A percentile compares a stretch with the other conserved stretches of the same genome.
Conservation (phyloP, 805 yeast genomes). For the Kodamaea jinghongensis region DNA sequence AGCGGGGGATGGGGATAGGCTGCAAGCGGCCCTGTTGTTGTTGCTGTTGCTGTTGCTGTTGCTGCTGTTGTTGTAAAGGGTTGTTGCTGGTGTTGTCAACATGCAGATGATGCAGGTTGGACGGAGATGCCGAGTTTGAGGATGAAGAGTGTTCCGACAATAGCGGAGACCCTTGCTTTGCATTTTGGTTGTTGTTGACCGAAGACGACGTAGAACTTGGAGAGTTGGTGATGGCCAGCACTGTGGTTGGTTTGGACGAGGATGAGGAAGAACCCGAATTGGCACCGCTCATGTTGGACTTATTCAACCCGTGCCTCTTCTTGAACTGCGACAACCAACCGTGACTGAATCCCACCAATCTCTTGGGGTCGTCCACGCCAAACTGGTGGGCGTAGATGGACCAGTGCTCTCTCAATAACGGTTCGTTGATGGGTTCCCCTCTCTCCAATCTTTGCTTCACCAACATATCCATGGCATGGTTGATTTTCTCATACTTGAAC, state of each 20-base stretch:
- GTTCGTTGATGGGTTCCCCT: slow-evolving; percentile 51
- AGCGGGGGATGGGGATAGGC: slow-evolving; percentile 3
- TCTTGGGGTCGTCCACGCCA: slow-evolving; percentile 60
- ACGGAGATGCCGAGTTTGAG: slow-evolving; percentile 2
- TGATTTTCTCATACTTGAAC: slow-evolving; percentile 56
- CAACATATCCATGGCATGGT: slow-evolving; percentile 55
- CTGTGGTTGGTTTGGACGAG: not conserved
- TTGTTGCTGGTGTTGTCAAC: not conserved
- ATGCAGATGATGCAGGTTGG: not conserved
- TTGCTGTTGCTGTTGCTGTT: not conserved
- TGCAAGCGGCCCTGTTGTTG: slow-evolving; percentile 2
- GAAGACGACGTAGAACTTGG: slow-evolving; percentile 10
- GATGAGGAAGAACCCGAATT: not conserved
- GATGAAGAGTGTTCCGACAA: slow-evolving; percentile 17
- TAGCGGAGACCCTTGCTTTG: slow-evolving; percentile 18
- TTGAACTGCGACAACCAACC: slow-evolving; percentile 65
- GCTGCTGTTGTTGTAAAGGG: not conserved
- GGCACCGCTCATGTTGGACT: slow-evolving; percentile 26
- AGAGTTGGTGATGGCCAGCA: slow-evolving; percentile 7
- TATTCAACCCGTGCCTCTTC: slow-evolving; percentile 51
- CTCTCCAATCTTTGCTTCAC: slow-evolving; percentile 45
- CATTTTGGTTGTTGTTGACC: slow-evolving; percentile 4
- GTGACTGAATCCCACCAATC: slow-evolving; percentile 53
- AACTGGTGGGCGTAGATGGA: slow-evolving; percentile 49
- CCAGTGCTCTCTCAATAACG: slow-evolving; percentile 57